A percentile compares a stretch with the other conserved stretches of the same genome.
These are phyloP conservation scores for Pythium coloratum DNA, from an alignment of 352 stramenopile genomes.

Conservation along the genomic window DNA sequence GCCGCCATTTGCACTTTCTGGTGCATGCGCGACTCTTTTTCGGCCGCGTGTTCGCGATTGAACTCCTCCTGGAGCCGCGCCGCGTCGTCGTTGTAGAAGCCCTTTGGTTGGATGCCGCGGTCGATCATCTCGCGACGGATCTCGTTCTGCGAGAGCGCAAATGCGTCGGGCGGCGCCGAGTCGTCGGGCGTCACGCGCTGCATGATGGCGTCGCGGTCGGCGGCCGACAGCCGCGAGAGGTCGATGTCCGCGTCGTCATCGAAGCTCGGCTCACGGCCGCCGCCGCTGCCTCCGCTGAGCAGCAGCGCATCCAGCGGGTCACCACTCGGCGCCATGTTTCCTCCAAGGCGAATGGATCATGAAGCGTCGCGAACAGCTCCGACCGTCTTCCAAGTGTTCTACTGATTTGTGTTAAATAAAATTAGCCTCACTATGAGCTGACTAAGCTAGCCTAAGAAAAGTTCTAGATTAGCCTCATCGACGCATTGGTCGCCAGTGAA, in stretches of 20 bases:
- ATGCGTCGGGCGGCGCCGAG: conserved; percentile 62
- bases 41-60: conserved; percentile 65
- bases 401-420: conserved; percentile 4
- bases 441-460: conserved; percentile 15
- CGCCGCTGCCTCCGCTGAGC: conserved; percentile 26
- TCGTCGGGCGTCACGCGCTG: conserved; percentile 66
- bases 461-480: not conserved
- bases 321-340: conserved; percentile 26
- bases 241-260: conserved; percentile 78
- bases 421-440: too few relatives aligned
- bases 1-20: conserved; percentile 72
- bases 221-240: conserved; percentile 48
- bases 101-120: conserved; percentile 80
- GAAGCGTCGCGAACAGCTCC: conserved; percentile 14
- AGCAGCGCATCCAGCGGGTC: conserved; percentile 38
- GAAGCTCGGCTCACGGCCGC: conserved; percentile 39
- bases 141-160: conserved; percentile 76
- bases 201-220: conserved; percentile 73
- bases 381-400: not conserved
- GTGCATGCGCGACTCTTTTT: conserved; percentile 61
- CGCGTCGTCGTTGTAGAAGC: conserved; percentile 85
- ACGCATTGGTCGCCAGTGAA: conserved; percentile 6
- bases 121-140: conserved; percentile 86
- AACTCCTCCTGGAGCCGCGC: conserved; percentile 79
- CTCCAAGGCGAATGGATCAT: conserved; percentile 8